Evolutionary conservation across 768 basidiomycete species (phyloP).

Genomic region (Austroboletus eburneus): DNA sequence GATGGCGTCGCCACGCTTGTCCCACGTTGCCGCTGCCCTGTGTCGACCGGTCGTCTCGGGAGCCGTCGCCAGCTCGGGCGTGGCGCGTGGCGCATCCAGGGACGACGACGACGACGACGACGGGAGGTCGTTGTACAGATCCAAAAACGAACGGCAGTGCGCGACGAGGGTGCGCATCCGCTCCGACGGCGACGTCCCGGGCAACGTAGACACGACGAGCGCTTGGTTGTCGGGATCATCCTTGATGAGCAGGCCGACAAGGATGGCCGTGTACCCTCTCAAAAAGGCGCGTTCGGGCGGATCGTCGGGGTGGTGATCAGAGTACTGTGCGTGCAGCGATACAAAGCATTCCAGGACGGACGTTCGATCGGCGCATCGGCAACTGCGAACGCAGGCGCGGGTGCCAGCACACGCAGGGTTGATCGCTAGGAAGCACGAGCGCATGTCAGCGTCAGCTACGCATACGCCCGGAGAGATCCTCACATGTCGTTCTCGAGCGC

Average conservation of each 20-base stretch:
- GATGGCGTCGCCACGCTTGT: slow-evolving; percentile 38
- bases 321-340: slow-evolving; percentile 44
- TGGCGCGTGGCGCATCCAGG: slow-evolving; percentile 5
- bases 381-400: slow-evolving; percentile 47
- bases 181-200: slow-evolving; percentile 28
- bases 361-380: slow-evolving; percentile 45
- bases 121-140: slow-evolving; percentile 37
- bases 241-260: slow-evolving; percentile 54
- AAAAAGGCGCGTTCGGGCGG: slow-evolving; percentile 49
- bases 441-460: too few species aligned
- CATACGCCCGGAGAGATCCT: too few species aligned
- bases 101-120: slow-evolving; percentile 24
- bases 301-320: slow-evolving; percentile 12
- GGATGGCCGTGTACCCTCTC: slow-evolving; percentile 69
- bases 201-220: slow-evolving; percentile 32
- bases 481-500: slow-evolving; percentile 47
- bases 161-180: slow-evolving; percentile 33
- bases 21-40: slow-evolving; percentile 15
- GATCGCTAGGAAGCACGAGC: slow-evolving; percentile 39
- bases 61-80: slow-evolving; percentile 3
- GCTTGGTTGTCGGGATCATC: slow-evolving; percentile 30
- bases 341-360: slow-evolving; percentile 50
- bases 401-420: slow-evolving; percentile 47
- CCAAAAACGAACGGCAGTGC: slow-evolving; percentile 39
- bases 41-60: slow-evolving; percentile 3